These are phyloP conservation scores for Lachancea fermentati DNA, from an alignment of 805 yeast species.

Conservation along the genomic window DNA sequence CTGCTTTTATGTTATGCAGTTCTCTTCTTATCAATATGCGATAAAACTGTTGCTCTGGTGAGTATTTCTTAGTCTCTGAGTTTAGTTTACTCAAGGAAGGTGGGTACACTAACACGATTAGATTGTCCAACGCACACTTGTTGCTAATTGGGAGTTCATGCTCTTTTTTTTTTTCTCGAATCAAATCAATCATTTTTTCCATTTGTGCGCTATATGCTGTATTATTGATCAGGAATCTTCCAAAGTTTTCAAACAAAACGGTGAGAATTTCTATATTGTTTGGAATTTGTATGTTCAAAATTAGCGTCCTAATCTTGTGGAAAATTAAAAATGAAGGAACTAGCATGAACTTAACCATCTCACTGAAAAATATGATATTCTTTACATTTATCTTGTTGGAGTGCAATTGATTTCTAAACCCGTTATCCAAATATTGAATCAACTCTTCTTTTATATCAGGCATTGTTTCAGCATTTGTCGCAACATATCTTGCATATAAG, in stretches of 20 bases:
- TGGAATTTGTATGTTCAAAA: slow-evolving; percentile 45
- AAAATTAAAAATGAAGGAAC: slow-evolving; percentile 67
- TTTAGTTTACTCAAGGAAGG: slow-evolving; percentile 39
- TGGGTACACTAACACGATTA: slow-evolving; percentile 52
- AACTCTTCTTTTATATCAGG: slow-evolving; percentile 49
- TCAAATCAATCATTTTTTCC: slow-evolving; percentile 53
- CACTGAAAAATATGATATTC: slow-evolving; percentile 60
- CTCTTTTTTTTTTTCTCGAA: slow-evolving; percentile 46
- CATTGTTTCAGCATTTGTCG: slow-evolving; percentile 47
- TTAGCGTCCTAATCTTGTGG: slow-evolving; percentile 62
- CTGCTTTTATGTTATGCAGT: slow-evolving; percentile 35
- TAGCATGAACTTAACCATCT: slow-evolving; percentile 69
- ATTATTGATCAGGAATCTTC: slow-evolving; percentile 53
- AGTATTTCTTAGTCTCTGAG: slow-evolving; percentile 20
- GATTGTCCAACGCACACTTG: slow-evolving; percentile 52
- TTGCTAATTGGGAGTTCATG: slow-evolving; percentile 47
- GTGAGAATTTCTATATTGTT: slow-evolving; percentile 64
- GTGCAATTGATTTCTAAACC: slow-evolving; percentile 56
- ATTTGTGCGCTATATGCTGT: slow-evolving; percentile 55
- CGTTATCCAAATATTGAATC: slow-evolving; percentile 48
- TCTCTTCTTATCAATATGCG: slow-evolving; percentile 48
- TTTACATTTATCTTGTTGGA: slow-evolving; percentile 47
- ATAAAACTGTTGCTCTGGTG: slow-evolving; percentile 46
- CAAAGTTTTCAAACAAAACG: slow-evolving; percentile 69
- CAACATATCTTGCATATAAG: slow-evolving; percentile 61